Base-by-base conservation (phyloP, 305 asterid species). In the Fraxinus sp. region DNA sequence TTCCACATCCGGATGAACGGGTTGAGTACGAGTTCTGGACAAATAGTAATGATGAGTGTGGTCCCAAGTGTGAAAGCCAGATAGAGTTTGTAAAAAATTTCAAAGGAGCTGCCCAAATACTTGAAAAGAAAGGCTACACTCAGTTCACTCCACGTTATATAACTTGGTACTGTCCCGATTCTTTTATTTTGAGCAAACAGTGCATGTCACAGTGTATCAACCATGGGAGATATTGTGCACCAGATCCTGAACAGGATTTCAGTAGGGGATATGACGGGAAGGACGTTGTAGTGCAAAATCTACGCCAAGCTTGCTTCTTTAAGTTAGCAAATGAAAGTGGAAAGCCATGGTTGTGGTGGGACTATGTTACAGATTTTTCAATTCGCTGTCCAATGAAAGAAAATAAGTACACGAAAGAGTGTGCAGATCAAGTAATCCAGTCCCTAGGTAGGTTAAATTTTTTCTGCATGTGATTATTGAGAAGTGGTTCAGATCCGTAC, bases 261-360 rank as follows among this genome's bases (percentile, higher is more conserved):
- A 91, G 90, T 85, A 86, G 59, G 82, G 99, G 99, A 68, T 95
- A 95, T 83, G 97, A 95, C 70, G 99, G 99, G 36, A 95, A 93
- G 91, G 97, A 94, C 83, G 99, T 94, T 7, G 99, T 95, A 82
- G 87, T 87, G 90, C 98, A 95, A 82, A 95, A 95, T 85, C 82
- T 95, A 70, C 90, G 94, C 77, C 99, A 95, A 85, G 95, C 97
- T 41, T 95, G 99, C 89, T 93, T 95, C 84, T 93, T 84, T 89
- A 95, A 93, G 91, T 93, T 91, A 66, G 97, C 97, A 26, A 94
- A 93, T 80, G 97, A 94, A 82, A 93, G 88, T 88, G 98, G 98
- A 44, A 95, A 89, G 86, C 97, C 99, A 20, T 95, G 99, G 98
- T 92, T 89, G 85, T 95, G 99, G 99, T 95, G 99, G 99, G 98